phyloP scores from a whole-genome alignment of 345 rosid genomes.

The Dimocarpus longan region DNA sequence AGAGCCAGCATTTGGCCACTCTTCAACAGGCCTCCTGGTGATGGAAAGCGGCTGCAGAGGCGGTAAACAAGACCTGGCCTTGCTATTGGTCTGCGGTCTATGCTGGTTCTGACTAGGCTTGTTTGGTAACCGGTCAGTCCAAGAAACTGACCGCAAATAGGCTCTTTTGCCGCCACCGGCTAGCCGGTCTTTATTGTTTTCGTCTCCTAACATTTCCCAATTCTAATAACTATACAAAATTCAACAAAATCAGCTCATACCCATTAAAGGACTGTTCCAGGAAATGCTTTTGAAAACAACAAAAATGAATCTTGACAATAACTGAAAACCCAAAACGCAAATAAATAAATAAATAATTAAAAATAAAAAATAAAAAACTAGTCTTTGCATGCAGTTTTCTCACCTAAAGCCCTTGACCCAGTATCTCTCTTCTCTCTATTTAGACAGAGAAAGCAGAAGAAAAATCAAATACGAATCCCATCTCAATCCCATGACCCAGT shows the following conservation, averaged over 20 bases:
- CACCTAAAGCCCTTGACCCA: constrained; percentile 48
- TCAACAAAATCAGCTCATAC: constrained; percentile 28
- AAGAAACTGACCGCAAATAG: constrained; percentile 65
- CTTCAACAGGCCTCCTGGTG: constrained; percentile 50
- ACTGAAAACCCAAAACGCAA: constrained; percentile 1
- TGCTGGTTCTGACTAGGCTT: constrained; percentile 42
- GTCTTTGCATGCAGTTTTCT: constrained; percentile 15
- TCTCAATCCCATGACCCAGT: constrained; percentile 39
- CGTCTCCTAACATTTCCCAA: constrained; percentile 49
- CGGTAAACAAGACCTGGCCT: constrained; percentile 56
- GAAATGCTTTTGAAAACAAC: constrained; percentile 31
- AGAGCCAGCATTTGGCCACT: constrained; percentile 74
- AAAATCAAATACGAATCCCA: constrained; percentile 46
- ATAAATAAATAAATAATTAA: too few species aligned
- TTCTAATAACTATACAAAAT: constrained; percentile 14
- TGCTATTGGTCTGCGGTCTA: constrained; percentile 43
- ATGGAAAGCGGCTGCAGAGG: constrained; percentile 65
- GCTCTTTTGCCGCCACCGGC: constrained; percentile 41
- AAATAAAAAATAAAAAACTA: not conserved
- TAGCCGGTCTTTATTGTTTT: constrained; percentile 27
- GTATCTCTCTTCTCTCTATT: constrained; percentile 16
- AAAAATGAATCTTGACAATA: constrained; percentile 30
- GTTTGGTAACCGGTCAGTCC: constrained; percentile 62
- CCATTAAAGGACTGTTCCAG: constrained; percentile 48
- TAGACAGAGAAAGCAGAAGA: constrained; percentile 29